Conservation (phyloP, 768 basidiomycete genomes). For the Tylopilus balloui region DNA sequence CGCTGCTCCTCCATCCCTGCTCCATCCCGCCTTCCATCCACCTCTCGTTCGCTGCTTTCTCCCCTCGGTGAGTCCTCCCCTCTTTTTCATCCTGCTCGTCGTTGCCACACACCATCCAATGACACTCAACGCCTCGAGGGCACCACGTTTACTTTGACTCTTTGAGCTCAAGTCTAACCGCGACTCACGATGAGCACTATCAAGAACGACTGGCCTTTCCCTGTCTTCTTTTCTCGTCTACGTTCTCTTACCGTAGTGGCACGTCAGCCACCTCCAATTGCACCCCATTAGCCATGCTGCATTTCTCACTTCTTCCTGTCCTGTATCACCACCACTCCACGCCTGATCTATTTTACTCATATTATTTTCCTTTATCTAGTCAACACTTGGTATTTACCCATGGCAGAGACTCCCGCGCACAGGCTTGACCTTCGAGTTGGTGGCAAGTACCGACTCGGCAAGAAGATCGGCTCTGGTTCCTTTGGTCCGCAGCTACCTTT, state of each 20-base stretch:
- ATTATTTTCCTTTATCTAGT: slow-evolving; percentile 8
- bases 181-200: slow-evolving; percentile 3
- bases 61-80: slow-evolving; percentile 24
- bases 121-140: slow-evolving; percentile 25
- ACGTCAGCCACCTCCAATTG: slow-evolving; percentile 37
- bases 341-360: slow-evolving; percentile 12
- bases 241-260: slow-evolving; percentile 8
- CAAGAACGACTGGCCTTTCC: neutral
- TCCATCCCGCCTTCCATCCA: slow-evolving; percentile 15
- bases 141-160: slow-evolving; percentile 24
- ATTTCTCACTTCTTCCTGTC: slow-evolving; percentile 30
- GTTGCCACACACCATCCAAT: slow-evolving; percentile 11
- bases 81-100: neutral
- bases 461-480: slow-evolving; percentile 98
- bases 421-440: slow-evolving; percentile 86
- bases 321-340: slow-evolving; percentile 20
- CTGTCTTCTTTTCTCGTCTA: neutral
- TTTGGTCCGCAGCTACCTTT: slow-evolving; percentile 63
- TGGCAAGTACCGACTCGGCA: slow-evolving; percentile 95
- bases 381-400: slow-evolving; percentile 30
- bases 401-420: slow-evolving; percentile 70
- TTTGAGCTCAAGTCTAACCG: slow-evolving; percentile 4
- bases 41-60: slow-evolving; percentile 3
- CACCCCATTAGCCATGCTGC: slow-evolving; percentile 26
- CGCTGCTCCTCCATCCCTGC: slow-evolving; percentile 28